These are phyloP conservation scores for Babesia caballi DNA, from an alignment of 169 alveolate genomes.

Conservation along the genomic window DNA sequence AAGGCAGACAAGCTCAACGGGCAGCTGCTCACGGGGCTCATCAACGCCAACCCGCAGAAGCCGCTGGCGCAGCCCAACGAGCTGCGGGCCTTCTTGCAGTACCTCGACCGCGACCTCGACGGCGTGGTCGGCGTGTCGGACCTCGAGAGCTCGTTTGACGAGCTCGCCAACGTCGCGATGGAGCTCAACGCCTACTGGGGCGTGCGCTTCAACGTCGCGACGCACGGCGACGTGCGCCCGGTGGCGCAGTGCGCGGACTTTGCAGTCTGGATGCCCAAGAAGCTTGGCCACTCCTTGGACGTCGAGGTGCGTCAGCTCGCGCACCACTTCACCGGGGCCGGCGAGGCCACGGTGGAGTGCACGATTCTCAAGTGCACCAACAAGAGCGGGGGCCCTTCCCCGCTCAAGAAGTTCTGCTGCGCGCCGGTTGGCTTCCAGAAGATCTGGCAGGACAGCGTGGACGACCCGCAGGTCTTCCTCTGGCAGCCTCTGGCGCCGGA, in stretches of 20 bases:
- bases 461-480: constrained; percentile 29
- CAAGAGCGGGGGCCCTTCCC: constrained; percentile 9
- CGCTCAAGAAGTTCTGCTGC: constrained; percentile 24
- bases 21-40: constrained; percentile 6
- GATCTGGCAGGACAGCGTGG: constrained; percentile 45
- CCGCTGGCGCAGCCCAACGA: constrained; percentile 44
- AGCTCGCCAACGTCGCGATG: constrained; percentile 22
- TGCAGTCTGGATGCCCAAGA: constrained; percentile 50
- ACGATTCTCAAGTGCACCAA: constrained; percentile 7
- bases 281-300: constrained; percentile 45
- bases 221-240: constrained; percentile 35
- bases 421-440: constrained; percentile 21
- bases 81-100: constrained; percentile 32
- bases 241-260: constrained; percentile 32
- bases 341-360: background rate
- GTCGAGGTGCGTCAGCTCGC: constrained; percentile 31
- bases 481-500: constrained; percentile 62
- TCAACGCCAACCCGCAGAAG: constrained; percentile 40
- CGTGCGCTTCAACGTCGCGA: constrained; percentile 11
- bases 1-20: constrained; percentile 31
- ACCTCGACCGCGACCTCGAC: constrained; percentile 45
- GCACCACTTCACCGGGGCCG: constrained; percentile 22
- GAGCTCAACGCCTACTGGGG: constrained; percentile 28
- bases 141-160: constrained; percentile 45
- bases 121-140: constrained; percentile 50